phyloP scores from a whole-genome alignment of 495 filamentous ascomycete genomes.

The Lepraria neglecta region DNA sequence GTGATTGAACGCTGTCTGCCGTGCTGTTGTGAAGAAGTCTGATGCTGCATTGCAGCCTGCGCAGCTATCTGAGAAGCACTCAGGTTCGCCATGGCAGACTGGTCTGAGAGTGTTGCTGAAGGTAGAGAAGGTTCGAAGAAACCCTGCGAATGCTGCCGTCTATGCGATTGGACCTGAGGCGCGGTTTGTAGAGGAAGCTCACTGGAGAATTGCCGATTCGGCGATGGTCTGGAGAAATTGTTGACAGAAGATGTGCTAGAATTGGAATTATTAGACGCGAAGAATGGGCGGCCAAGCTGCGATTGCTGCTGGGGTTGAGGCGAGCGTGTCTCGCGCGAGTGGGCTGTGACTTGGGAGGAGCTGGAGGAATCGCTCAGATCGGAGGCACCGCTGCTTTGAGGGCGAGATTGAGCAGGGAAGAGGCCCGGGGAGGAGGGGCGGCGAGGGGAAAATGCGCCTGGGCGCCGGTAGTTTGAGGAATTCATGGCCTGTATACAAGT shows the following conservation, averaged over 20 bases:
- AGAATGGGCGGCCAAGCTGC: slow-evolving; percentile 35
- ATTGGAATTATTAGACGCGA: slow-evolving; percentile 23
- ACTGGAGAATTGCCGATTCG: slow-evolving; percentile 35
- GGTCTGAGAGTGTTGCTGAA: slow-evolving; percentile 53
- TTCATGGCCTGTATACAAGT: slow-evolving; percentile 20
- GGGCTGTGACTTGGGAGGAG: slow-evolving; percentile 45
- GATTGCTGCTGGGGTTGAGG: slow-evolving; percentile 25
- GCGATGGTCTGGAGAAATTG: slow-evolving; percentile 30
- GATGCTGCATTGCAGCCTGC: slow-evolving; percentile 79
- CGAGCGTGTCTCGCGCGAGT: slow-evolving; percentile 32
- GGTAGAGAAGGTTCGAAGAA: slow-evolving; percentile 84
- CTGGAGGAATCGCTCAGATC: slow-evolving; percentile 47
- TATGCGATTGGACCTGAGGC: slow-evolving; percentile 38
- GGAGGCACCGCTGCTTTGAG: slow-evolving; percentile 40
- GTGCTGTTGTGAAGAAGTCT: slow-evolving; percentile 46
- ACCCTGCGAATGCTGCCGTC: slow-evolving; percentile 70
- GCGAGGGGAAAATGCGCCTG: slow-evolving; percentile 28
- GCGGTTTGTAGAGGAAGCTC: slow-evolving; percentile 35
- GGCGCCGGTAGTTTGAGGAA: slow-evolving; percentile 26
- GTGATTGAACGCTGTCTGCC: slow-evolving; percentile 68
- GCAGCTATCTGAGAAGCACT: slow-evolving; percentile 84
- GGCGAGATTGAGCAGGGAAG: slow-evolving; percentile 20
- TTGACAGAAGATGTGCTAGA: slow-evolving; percentile 30
- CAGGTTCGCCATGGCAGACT: slow-evolving; percentile 42
- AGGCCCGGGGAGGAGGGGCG: slow-evolving; percentile 25